Percentiles rank a stretch among this genome's conserved stretches.
These are phyloP conservation scores for Solanum chilense DNA, from an alignment of 257 asterid species.

Conservation along the genomic window DNA sequence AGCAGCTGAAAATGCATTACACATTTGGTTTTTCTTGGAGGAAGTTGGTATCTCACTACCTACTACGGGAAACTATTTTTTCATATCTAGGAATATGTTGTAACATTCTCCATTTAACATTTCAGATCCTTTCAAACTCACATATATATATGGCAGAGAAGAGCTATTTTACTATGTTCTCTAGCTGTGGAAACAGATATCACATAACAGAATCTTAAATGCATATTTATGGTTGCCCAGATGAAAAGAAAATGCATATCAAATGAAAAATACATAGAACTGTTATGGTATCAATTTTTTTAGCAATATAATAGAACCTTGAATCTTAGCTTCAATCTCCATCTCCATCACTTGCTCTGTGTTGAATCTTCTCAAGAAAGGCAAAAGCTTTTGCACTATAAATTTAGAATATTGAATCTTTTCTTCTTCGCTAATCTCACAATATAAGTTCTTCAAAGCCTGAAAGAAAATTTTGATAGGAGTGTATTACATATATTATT, in stretches of 20 bases:
- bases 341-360: conserved; percentile 51
- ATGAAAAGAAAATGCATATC: neutral
- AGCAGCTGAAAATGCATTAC: neutral
- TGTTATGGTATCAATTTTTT: neutral
- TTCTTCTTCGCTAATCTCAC: conserved; percentile 19
- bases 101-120: neutral
- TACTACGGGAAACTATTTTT: neutral
- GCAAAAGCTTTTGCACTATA: conserved; percentile 49
- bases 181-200: neutral
- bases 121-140: neutral
- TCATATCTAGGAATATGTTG: neutral
- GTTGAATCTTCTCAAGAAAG: conserved; percentile 49
- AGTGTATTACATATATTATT: neutral
- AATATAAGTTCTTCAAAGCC: conserved; percentile 14
- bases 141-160: neutral
- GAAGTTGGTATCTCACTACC: neutral
- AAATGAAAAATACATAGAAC: neutral
- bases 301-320: conserved; percentile 23
- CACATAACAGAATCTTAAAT: too few relatives aligned
- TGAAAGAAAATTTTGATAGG: neutral
- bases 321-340: conserved; percentile 63
- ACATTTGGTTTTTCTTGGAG: neutral
- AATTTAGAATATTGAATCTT: conserved; percentile 40
- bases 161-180: neutral
- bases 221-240: neutral